phyloP scores from a whole-genome alignment of 2,329 filamentous ascomycete genomes.

The Colletotrichum sp. region DNA sequence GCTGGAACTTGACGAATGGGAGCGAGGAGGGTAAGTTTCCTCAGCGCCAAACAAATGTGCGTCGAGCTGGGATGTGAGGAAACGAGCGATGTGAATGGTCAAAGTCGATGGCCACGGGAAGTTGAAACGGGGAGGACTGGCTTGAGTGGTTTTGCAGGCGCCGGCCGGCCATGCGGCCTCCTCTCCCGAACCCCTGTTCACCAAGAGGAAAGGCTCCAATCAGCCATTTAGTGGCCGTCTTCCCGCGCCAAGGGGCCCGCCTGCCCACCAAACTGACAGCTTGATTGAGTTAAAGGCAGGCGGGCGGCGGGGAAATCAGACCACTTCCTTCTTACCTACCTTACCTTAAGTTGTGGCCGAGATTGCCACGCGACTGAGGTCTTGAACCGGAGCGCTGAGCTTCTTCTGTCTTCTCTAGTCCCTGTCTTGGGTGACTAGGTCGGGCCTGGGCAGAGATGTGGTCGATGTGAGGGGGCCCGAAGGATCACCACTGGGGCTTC shows the following conservation, averaged over 20 bases:
- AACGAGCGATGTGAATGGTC: not conserved
- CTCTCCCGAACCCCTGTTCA: not conserved
- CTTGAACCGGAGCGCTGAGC: not conserved
- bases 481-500: too few relatives aligned
- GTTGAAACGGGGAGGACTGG: not conserved
- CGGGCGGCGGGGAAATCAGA: slow-evolving; percentile 19
- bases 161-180: slow-evolving; percentile 10
- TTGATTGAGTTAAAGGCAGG: not conserved
- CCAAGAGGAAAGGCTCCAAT: not conserved
- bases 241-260: not conserved
- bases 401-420: not conserved
- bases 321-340: not conserved
- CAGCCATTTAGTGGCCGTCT: slow-evolving; percentile 2
- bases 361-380: slow-evolving; percentile 1
- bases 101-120: not conserved
- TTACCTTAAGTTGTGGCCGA: not conserved
- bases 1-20: not conserved
- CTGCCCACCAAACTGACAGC: not conserved
- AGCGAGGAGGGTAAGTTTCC: not conserved
- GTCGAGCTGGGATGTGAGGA: not conserved
- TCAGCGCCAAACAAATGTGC: slow-evolving; percentile 15
- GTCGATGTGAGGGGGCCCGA: not conserved
- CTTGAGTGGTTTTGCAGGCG: slow-evolving; percentile 20
- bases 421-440: not conserved
- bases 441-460: not conserved